Evolutionary conservation across 176 grass and related monocot genomes (phyloP).

Genomic region (Rhipidocladum racemiflorum): DNA sequence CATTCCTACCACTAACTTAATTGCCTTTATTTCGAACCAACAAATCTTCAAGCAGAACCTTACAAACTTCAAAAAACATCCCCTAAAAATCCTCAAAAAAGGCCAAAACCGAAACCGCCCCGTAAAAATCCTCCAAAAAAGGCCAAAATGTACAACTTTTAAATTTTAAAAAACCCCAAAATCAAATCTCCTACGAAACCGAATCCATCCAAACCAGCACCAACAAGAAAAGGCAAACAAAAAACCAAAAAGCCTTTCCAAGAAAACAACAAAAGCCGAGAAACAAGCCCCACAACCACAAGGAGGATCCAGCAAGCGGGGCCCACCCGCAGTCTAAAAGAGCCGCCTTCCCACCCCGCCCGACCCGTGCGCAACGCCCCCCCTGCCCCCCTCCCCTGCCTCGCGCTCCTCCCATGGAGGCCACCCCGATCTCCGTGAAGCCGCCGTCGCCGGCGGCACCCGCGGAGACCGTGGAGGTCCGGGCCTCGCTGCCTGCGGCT

Average conservation of each 20-base stretch:
- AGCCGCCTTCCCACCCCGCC: neutral
- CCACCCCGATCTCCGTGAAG: slow-evolving; percentile 60
- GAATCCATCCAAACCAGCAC: neutral
- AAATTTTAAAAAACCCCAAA: neutral
- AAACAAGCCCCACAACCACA: slow-evolving; percentile 23
- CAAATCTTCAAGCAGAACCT: neutral
- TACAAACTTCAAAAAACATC: neutral
- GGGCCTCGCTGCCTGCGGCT: neutral
- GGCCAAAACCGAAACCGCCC: accelerated
- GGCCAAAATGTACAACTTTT: neutral
- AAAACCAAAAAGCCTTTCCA: neutral
- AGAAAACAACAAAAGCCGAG: neutral
- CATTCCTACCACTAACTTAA: neutral
- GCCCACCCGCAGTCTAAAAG: slow-evolving; percentile 36
- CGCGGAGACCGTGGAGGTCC: neutral
- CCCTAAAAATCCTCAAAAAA: neutral
- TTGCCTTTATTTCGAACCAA: neutral
- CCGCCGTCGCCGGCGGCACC: slow-evolving; percentile 24
- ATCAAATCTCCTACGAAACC: neutral
- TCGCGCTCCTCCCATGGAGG: slow-evolving; percentile 39
- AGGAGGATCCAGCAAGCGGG: neutral
- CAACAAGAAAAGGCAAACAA: neutral
- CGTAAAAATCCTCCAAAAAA: neutral
- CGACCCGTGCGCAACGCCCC: slow-evolving; percentile 45
- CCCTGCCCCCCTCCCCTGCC: neutral